Conservation (phyloP, 345 rosid species). For the Eucalyptus pauciflora region DNA sequence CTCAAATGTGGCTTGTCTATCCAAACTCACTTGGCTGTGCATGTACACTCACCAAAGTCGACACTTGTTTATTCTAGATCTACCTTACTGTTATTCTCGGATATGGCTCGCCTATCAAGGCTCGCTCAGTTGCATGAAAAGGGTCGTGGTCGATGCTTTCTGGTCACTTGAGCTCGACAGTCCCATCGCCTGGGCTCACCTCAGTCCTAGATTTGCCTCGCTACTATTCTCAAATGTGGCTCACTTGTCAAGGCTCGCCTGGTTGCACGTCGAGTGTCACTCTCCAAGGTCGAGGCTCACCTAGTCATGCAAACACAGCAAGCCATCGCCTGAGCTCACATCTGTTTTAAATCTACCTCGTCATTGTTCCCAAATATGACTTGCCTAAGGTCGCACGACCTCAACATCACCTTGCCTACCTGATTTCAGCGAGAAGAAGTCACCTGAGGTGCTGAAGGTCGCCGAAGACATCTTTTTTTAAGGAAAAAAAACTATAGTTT, state of each 20-base stretch:
- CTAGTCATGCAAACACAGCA: background rate
- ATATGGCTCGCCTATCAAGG: background rate
- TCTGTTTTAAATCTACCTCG: background rate
- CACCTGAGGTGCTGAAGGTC: background rate
- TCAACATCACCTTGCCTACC: background rate
- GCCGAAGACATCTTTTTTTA: fast-evolving
- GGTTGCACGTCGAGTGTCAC: background rate
- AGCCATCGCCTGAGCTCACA: background rate
- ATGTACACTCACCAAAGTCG: background rate
- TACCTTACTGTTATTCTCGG: background rate
- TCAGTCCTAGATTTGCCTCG: background rate
- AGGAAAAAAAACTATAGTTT: background rate
- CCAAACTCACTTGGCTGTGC: background rate
- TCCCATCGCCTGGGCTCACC: background rate
- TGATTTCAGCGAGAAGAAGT: background rate
- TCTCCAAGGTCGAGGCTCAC: background rate
- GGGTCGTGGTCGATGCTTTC: background rate
- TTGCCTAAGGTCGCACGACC: background rate
- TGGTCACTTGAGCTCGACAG: background rate
- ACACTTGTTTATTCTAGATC: background rate
- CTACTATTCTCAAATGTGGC: background rate
- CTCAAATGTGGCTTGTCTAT: background rate
- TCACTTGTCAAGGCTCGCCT: background rate
- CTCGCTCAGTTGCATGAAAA: background rate
- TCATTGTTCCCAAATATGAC: background rate